Conservation (phyloP, 2,329 filamentous ascomycete genomes). For the Blastomyces emzantsi region DNA sequence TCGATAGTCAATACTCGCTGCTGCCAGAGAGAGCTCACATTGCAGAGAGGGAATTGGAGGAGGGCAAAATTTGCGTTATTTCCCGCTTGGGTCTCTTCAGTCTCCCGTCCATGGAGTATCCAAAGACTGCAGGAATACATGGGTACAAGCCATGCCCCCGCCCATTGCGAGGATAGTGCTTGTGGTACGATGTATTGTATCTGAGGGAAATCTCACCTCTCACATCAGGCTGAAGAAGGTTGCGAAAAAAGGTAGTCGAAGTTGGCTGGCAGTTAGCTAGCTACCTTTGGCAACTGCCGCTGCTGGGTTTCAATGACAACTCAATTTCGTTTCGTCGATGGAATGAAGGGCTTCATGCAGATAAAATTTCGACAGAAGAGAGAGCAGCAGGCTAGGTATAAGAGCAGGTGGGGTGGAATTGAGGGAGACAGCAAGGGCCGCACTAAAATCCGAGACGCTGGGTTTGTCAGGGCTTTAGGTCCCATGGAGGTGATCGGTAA, state of each 20-base stretch:
- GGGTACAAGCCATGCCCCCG: not conserved
- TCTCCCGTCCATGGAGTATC: not conserved
- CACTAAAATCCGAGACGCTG: slow-evolving; percentile 4
- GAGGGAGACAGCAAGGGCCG: not conserved
- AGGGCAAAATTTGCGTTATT: not conserved
- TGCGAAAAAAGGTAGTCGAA: not conserved
- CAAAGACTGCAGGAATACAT: not conserved
- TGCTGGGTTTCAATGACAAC: not conserved
- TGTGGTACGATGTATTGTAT: not conserved
- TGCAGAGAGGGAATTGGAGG: not conserved
- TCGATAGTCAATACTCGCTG: slow-evolving; percentile 8
- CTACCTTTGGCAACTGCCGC: not conserved
- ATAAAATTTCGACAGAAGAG: not conserved
- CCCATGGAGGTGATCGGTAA: not conserved
- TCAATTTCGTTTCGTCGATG: not conserved
- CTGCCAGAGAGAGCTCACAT: not conserved
- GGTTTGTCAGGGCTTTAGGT: not conserved
- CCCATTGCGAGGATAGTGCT: not conserved
- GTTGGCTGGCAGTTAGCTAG: not conserved
- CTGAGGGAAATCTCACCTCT: slow-evolving; percentile 9
- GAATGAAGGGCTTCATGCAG: not conserved
- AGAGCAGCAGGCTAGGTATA: not conserved
- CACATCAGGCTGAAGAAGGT: not conserved
- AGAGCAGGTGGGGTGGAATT: slow-evolving; percentile 1
- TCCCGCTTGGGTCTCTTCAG: not conserved